Evolutionary conservation across 2,329 filamentous ascomycete genomes (phyloP).

Genomic region (Cryphonectria japonica): DNA sequence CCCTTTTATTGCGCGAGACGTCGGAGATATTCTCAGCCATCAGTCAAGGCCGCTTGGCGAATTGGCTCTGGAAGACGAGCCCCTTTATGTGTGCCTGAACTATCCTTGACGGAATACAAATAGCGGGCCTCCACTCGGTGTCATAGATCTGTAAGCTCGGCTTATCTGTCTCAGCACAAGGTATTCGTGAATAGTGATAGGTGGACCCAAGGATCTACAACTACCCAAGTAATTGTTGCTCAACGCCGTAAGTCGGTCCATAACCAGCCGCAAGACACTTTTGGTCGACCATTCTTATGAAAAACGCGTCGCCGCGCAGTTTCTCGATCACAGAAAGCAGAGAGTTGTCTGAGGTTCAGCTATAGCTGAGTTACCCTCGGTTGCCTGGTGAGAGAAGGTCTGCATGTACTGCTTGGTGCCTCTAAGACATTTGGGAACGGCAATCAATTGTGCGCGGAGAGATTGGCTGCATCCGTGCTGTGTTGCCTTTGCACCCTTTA

Average conservation of each 20-base stretch:
- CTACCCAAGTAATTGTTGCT: neutral
- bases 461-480: constrained; percentile 13
- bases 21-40: neutral
- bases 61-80: neutral
- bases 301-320: neutral
- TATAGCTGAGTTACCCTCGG: neutral
- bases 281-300: neutral
- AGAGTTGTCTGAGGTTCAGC: neutral
- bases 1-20: neutral
- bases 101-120: constrained; percentile 8
- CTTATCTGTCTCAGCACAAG: constrained; percentile 19
- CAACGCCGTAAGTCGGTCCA: neutral
- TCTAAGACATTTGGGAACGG: constrained; percentile 29
- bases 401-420: constrained; percentile 18
- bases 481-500: neutral
- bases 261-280: neutral
- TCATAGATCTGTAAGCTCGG: constrained; percentile 3
- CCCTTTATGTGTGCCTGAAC: constrained; percentile 7
- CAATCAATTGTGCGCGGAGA: constrained; percentile 11
- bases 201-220: neutral
- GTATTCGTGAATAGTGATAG: constrained; percentile 12
- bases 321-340: neutral
- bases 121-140: neutral
- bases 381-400: constrained; percentile 13
- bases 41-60: neutral